These are phyloP conservation scores for Termitomyces sp. DNA, from an alignment of 768 basidiomycete genomes.

Conservation along the genomic window DNA sequence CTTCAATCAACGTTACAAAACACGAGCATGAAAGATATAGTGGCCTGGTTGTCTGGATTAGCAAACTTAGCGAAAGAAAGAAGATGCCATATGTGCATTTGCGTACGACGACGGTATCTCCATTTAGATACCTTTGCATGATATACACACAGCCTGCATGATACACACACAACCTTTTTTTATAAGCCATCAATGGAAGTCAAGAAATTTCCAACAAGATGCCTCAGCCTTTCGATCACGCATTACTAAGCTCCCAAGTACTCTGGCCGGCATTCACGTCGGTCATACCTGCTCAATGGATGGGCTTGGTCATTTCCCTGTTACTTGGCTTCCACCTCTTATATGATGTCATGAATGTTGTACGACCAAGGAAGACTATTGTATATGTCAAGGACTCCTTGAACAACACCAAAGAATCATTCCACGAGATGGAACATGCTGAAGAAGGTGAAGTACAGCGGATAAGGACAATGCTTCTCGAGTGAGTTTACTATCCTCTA, in stretches of 20 bases:
- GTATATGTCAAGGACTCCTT: not conserved
- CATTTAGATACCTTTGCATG: no score
- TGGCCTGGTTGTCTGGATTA: no score
- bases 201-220: not conserved
- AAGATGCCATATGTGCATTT: no score
- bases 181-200: no score
- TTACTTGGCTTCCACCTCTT: not conserved
- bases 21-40: no score
- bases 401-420: not conserved
- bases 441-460: not conserved
- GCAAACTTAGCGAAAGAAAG: no score
- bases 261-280: not conserved
- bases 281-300: not conserved
- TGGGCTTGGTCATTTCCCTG: not conserved
- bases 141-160: no score
- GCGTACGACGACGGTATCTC: no score
- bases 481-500: not conserved
- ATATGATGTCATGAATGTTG: not conserved
- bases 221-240: not conserved
- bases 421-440: not conserved
- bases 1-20: no score
- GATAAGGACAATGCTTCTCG: not conserved
- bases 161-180: no score
- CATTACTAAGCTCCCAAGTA: not conserved
- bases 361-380: not conserved